Conservation (phyloP, 495 filamentous ascomycete species). For the Hypoxylon perforatum region DNA sequence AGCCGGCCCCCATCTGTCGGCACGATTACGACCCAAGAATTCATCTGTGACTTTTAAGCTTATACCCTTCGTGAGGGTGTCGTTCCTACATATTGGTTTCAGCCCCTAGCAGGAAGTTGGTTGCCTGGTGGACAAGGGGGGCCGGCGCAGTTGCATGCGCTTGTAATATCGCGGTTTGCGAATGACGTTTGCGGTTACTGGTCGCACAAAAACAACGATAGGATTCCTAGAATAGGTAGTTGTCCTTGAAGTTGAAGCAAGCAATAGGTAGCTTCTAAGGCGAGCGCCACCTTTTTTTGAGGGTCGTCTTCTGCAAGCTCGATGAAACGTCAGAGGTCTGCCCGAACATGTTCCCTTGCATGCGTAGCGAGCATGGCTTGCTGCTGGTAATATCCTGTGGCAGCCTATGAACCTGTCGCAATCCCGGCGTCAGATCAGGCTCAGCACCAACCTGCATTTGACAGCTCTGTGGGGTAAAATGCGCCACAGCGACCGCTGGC, state of each 20-base stretch:
- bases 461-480: constrained; percentile 45
- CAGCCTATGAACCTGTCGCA: constrained; percentile 27
- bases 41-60: constrained; percentile 39
- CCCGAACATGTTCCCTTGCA: constrained; percentile 39
- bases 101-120: constrained; percentile 32
- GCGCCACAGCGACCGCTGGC: constrained; percentile 30
- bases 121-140: constrained; percentile 26
- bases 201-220: constrained; percentile 20
- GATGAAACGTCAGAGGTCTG: constrained; percentile 30
- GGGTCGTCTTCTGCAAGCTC: constrained; percentile 27
- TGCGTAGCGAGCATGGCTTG: constrained; percentile 32
- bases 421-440: constrained; percentile 33
- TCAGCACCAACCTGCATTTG: constrained; percentile 40
- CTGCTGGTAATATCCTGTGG: constrained; percentile 32
- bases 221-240: constrained; percentile 26
- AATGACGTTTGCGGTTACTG: constrained; percentile 25
- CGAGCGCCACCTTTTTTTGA: constrained; percentile 13
- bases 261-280: constrained; percentile 22
- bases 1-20: constrained; percentile 31
- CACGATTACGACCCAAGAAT: constrained; percentile 41
- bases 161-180: constrained; percentile 15
- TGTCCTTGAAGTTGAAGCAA: constrained; percentile 18
- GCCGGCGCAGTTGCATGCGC: constrained; percentile 31
- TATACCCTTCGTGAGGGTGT: constrained; percentile 31
- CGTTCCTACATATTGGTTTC: constrained; percentile 40